Evolutionary conservation across 768 basidiomycete species (phyloP), one percentile per base, ranked within the genome.

Genomic region (Guyanaporus albipodus): DNA sequence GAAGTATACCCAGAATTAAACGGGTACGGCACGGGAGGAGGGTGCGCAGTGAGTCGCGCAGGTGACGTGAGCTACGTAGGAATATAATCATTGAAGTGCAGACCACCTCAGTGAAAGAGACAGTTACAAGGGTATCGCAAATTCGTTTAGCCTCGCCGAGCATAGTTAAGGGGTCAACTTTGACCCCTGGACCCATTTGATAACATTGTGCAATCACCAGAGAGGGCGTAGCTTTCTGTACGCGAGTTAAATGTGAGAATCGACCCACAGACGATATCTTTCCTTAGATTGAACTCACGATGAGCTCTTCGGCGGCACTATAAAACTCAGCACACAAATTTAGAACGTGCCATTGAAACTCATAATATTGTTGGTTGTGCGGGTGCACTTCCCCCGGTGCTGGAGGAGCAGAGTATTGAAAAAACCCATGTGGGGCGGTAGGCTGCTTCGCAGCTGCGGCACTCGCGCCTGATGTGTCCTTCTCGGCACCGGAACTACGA

Each of bases 261-360:
- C 45, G 22, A 51, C 41, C 32, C 33, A 26, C 8, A 23, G 29
- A 28, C 44, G 8, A 36, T 28, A 42, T 40, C 48, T 46, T 49
- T 7, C 36, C 44, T 29, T 47, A 22, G 37, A 39, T 32, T 23
- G 28, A 52, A 78, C 85, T 65, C 65, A 90, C 87, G 48, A 91
- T 76, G 37, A 91, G 77, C 64, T 91, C 87, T 64, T 89, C 87
- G 15, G 87, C 87, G 6, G 87, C 87, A 22, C 80, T 83, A 67
- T 91, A 91, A 62, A 91, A 91, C 61, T 91, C 88, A 1, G 85
- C 82, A 64, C 87, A 91, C 32, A 91, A 70, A 58, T 87, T 87
- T 47, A 90, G 64, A 32, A 88, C 79, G 44, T 86, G 80, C 87
- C 87, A 90, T 62, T 90, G 87, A 58, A 90, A 90, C 60, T 90